These are phyloP conservation scores for Coemansia interrupta DNA, from an alignment of 192 early-diverging fungal genomes.

Conservation along the genomic window DNA sequence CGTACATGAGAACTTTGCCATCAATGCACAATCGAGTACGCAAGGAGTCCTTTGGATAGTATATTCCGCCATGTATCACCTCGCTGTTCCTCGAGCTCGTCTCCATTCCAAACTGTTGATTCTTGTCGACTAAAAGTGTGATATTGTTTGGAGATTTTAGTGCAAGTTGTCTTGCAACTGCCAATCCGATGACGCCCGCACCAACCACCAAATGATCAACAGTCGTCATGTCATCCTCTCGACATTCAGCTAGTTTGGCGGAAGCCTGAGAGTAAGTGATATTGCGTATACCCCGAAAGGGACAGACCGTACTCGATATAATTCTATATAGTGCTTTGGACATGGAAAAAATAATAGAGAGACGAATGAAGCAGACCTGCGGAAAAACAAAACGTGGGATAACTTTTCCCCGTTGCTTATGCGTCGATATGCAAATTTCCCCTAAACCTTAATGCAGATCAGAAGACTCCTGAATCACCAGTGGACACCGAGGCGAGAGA, in stretches of 20 bases:
- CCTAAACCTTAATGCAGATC: no score
- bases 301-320: neutral
- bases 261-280: neutral
- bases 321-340: no score
- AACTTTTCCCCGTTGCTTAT: no score
- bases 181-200: conserved; percentile 77
- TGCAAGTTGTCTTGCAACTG: conserved; percentile 64
- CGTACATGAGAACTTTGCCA: conserved; percentile 70
- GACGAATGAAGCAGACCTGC: no score
- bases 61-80: conserved; percentile 86
- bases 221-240: conserved; percentile 19
- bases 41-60: conserved; percentile 71
- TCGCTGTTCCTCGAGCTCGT: conserved; percentile 85
- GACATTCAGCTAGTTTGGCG: conserved; percentile 7
- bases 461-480: no score
- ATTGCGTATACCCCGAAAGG: neutral
- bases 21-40: conserved; percentile 75
- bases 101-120: conserved; percentile 61
- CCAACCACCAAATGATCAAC: conserved; percentile 77
- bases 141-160: conserved; percentile 21
- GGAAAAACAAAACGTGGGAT: no score
- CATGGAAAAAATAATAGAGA: no score
- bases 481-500: no score
- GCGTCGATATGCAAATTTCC: no score
- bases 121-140: conserved; percentile 67